These are phyloP conservation scores for Backusella macrospora DNA, from an alignment of 192 early-diverging fungal genomes.

Conservation along the genomic window DNA sequence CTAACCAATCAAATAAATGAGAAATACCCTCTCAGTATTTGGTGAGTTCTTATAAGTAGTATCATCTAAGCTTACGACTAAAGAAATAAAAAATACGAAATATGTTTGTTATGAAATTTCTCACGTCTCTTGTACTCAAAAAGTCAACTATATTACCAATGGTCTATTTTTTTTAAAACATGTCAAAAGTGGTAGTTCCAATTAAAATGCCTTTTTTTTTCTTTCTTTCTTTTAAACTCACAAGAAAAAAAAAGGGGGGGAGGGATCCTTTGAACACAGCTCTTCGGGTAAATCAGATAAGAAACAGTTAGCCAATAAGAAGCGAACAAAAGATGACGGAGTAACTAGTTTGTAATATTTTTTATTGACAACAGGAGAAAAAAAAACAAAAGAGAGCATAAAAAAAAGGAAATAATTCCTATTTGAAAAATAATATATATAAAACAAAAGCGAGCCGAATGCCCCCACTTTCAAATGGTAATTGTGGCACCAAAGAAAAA, in stretches of 20 bases:
- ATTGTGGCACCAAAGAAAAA: neutral
- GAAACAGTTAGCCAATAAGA: neutral
- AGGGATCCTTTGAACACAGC: neutral
- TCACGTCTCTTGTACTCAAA: neutral
- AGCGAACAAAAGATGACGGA: neutral
- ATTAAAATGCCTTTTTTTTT: neutral
- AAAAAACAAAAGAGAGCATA: no score
- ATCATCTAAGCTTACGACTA: slow-evolving; percentile 3
- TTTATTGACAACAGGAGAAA: neutral
- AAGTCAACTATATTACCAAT: neutral
- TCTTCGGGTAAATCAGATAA: neutral
- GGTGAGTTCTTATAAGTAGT: neutral
- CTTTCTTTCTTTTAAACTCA: no score
- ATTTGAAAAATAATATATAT: neutral
- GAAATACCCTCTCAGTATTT: no score
- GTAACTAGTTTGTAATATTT: neutral
- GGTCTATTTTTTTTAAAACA: neutral
- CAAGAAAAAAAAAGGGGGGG: neutral
- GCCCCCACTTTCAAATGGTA: neutral
- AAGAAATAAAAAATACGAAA: neutral
- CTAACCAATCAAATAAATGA: no score
- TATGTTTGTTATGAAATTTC: neutral
- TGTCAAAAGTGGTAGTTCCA: neutral
- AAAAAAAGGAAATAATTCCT: neutral
- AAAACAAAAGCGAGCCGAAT: neutral